Base-by-base conservation (phyloP, 2,329 filamentous ascomycete species). In the Beauveria caledonica region DNA sequence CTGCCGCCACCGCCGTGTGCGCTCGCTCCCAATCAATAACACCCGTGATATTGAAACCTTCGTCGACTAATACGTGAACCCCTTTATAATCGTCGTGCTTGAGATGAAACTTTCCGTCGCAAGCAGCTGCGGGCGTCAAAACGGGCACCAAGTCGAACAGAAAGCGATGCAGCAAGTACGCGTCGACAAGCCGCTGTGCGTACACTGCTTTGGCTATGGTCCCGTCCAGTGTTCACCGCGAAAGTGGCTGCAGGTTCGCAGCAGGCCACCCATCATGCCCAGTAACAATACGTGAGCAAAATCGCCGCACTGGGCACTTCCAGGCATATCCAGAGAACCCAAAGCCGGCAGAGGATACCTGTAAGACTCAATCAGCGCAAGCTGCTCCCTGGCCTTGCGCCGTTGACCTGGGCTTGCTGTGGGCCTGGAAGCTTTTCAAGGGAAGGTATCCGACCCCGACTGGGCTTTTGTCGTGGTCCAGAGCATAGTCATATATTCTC, bases 111-210 rank as follows among this genome's bases (percentile, higher is more conserved):
- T 67, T 62, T 33, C 70, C 66, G 23, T 70, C 63, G 51, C 63
- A 63, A 8, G 44, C n/a, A 17, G 25, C 58, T 11, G 62, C 52
- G 45, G 68, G 62, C 27, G 66, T 49, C 7, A 72, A 62, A 10
- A 23, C 54, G n/a, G 68, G 69, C n/a, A 71, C 61, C 8, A 71
- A 62, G 49, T 78, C 73, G n/a, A 76, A 55, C 44, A 78, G 74
- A 65, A 71, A 78, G 42, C 71, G 69, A 64, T 78, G 73, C 60
- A 77, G 69, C 19, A 79, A 63, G 62, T 75, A 79, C 23, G 72
- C 68, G 63, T 73, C 67, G n/a, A 72, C 66, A 36, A 70, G 46
- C 51, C 58, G 65, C 15, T 71, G 62, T 5, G 70, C 68, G 62
- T 74, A 77, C 8, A 71, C 69, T 64, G 78, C 72, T 15, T 69